These are phyloP conservation scores for Ocimum tenuiflorum DNA, from an alignment of 257 asterid species.

Conservation along the genomic window DNA sequence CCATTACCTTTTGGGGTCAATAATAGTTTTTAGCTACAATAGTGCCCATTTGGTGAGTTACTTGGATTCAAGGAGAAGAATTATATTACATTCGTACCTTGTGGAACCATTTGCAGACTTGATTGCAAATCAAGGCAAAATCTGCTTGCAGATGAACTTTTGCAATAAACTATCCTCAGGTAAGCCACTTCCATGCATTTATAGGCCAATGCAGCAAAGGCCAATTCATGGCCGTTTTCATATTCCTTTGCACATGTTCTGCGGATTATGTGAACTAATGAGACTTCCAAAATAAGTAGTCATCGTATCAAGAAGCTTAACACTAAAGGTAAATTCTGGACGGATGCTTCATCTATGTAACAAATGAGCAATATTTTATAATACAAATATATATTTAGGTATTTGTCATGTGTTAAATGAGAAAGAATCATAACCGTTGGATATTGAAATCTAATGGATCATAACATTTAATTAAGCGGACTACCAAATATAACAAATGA, in stretches of 20 bases:
- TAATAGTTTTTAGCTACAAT: not conserved
- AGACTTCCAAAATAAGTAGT: constrained; percentile 17
- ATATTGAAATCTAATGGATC: too few species aligned
- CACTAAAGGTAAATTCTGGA: not conserved
- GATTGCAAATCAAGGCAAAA: constrained; percentile 56
- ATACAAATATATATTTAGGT: constrained; percentile 1
- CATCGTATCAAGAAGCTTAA: constrained; percentile 15
- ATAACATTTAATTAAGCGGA: too few species aligned
- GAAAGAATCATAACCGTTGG: too few species aligned
- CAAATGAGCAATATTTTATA: too few species aligned
- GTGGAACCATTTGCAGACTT: constrained; percentile 61
- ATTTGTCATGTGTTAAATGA: too few species aligned
- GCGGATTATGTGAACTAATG: constrained; percentile 31
- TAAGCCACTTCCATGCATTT: constrained; percentile 89
- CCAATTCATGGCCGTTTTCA: constrained; percentile 61
- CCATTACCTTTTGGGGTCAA: not conserved
- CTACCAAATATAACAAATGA: too few species aligned
- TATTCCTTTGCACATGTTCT: constrained; percentile 73
- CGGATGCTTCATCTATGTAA: constrained; percentile 14
- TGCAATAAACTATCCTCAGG: constrained; percentile 67
- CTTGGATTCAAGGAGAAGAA: not conserved
- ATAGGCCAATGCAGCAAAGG: constrained; percentile 81
- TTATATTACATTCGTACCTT: constrained; percentile 37
- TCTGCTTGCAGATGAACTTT: constrained; percentile 42
- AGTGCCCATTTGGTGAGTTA: constrained; percentile 3